phyloP scores from a whole-genome alignment of 257 asterid genomes.

The Primulina eburnea region DNA sequence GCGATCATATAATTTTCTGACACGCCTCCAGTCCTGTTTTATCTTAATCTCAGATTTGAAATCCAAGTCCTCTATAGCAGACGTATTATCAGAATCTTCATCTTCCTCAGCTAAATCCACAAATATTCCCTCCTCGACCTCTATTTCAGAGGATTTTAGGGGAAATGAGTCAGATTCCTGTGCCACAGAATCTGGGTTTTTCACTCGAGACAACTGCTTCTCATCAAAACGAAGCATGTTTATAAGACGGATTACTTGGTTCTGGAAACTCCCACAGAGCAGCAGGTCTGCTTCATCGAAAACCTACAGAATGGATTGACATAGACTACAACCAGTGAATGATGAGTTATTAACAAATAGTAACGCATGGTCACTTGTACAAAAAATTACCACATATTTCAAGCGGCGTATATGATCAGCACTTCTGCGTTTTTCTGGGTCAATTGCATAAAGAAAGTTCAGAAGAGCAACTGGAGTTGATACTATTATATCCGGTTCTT shows the following conservation, averaged over 20 bases:
- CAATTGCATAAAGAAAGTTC: constrained; percentile 73
- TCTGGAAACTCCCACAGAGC: constrained; percentile 92
- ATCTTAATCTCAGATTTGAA: constrained; percentile 36
- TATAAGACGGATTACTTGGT: constrained; percentile 85
- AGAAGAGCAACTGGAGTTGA: constrained; percentile 92
- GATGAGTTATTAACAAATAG: neutral
- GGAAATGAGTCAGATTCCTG: constrained; percentile 29
- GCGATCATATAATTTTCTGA: constrained; percentile 66
- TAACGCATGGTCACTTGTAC: constrained; percentile 12
- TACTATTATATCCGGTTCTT: constrained; percentile 77
- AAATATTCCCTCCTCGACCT: constrained; percentile 31
- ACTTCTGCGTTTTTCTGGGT: constrained; percentile 51
- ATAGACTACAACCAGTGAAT: constrained; percentile 12
- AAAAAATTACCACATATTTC: constrained; percentile 71
- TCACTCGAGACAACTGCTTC: constrained; percentile 65
- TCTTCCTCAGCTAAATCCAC: constrained; percentile 39
- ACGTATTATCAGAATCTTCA: constrained; percentile 39
- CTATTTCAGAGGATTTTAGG: constrained; percentile 32
- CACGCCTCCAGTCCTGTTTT: constrained; percentile 80
- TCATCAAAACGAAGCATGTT: constrained; percentile 92
- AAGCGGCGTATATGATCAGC: constrained; percentile 60
- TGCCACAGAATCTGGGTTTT: constrained; percentile 31
- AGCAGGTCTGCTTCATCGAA: constrained; percentile 97
- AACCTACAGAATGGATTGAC: constrained; percentile 46
- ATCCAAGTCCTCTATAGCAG: constrained; percentile 33